Evolutionary conservation across 1,139 yeast genomes (phyloP).

Genomic region (Yamadazyma diospyri): DNA sequence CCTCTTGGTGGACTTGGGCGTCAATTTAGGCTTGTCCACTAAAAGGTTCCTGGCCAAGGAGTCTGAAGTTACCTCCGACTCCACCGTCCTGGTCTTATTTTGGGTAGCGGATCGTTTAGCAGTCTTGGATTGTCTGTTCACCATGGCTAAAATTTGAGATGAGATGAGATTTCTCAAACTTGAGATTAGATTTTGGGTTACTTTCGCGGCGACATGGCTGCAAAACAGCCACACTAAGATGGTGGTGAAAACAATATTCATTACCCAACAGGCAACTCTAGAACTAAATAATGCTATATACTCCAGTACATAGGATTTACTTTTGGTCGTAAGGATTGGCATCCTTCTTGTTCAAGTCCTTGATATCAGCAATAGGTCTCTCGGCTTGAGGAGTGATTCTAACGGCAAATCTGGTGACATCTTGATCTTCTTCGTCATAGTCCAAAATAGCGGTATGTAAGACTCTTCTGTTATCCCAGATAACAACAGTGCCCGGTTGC

Average conservation of each 20-base stretch:
- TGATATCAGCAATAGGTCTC: conserved; percentile 33
- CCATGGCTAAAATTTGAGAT: conserved; percentile 31
- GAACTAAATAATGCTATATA: too few relatives aligned
- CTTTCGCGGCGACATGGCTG: too few relatives aligned
- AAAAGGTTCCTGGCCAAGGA: conserved; percentile 63
- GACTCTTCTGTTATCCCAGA: conserved; percentile 70
- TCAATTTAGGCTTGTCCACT: conserved; percentile 57
- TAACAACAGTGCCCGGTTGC: conserved; percentile 51
- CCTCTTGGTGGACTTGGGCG: conserved; percentile 55
- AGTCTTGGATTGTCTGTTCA: conserved; percentile 56
- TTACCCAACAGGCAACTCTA: too few relatives aligned
- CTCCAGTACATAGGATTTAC: too few relatives aligned
- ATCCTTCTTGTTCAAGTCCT: conserved; percentile 25
- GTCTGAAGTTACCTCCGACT: conserved; percentile 65
- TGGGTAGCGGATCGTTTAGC: conserved; percentile 53
- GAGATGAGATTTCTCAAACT: conserved; percentile 4
- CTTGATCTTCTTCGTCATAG: conserved; percentile 41
- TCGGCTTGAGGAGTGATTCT: conserved; percentile 68
- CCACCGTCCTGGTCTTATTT: conserved; percentile 54
- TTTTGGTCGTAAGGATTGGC: too few relatives aligned
- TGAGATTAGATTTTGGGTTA: too few relatives aligned
- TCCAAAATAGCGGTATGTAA: conserved; percentile 60
- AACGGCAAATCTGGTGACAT: conserved; percentile 60
- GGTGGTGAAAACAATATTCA: too few relatives aligned
- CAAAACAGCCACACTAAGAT: too few relatives aligned